Evolutionary conservation across 75 land plant species (phyloP), one percentile per base, ranked within the genome.

Genomic region (Sequoia sempervirens): DNA sequence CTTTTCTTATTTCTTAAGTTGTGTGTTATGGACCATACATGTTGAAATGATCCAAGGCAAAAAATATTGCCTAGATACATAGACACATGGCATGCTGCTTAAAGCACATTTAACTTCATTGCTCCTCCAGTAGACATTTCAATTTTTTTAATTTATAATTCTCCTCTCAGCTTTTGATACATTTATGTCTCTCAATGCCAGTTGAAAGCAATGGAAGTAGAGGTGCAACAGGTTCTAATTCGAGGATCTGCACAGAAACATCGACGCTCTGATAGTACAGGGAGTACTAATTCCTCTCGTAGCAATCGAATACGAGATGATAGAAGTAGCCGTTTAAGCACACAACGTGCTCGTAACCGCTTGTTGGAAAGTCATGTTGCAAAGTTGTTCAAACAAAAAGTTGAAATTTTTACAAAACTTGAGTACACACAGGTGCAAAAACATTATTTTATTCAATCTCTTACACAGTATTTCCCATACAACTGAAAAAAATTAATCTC

Each of bases 331-430:
- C 88, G 91, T 40, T 85, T 94, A 75, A 93, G 86, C 83, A 86
- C 92, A 52, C 91, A 96, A 75, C 92, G 88, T 52, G 96, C 91
- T 34, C 88, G 93, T 83, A 96, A 94, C 85, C 98, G 89, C 64
- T 91, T 97, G 86, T 82, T 96, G 72, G 99, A 96, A 85, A 90
- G 92, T 75, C 99, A 97, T 85, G 93, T 96, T 47, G 99, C 99
- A 5, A 96, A 94, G 90, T 89, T 97, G 46, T 97, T 97, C 83
- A 96, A 93, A 74, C 94, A 97, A 81, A 96, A 91, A 83, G 87
- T 97, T 90, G 98, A 97, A 87, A 92, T 97, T 81, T 97, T 96
- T 78, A 97, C 98, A 36, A 97, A 94, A 89, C 83, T 92, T 58
- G 99, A 97, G 82, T 87, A 80, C 81, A 97, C 95, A 78, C 98